Conservation (phyloP, 1,284 basidiomycete species). For the Heterobasidion occidentale region DNA sequence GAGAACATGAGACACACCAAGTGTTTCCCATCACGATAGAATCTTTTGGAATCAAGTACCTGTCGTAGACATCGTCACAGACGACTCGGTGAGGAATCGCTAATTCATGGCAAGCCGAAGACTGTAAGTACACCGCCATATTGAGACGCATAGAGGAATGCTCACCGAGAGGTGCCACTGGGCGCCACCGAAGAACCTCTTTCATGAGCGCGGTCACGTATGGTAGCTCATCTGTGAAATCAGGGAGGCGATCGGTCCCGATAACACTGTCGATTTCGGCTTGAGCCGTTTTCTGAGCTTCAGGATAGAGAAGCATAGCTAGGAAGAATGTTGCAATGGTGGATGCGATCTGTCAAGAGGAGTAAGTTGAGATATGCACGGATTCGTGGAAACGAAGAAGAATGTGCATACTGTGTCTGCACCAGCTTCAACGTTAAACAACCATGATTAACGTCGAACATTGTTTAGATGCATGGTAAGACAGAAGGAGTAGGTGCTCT, state of each 20-base stretch:
- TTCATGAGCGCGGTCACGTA: slow-evolving; percentile 15
- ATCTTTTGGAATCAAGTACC: slow-evolving; percentile 26
- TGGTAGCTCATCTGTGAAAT: slow-evolving; percentile 12
- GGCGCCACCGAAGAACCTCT: slow-evolving; percentile 14
- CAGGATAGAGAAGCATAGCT: slow-evolving; percentile 18
- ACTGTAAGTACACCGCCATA: not conserved
- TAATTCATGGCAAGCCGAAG: slow-evolving; percentile 3
- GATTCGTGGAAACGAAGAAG: not conserved
- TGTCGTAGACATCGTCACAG: slow-evolving; percentile 27
- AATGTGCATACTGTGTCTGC: not conserved
- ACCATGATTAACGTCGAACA: not conserved
- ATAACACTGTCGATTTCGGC: slow-evolving; percentile 15
- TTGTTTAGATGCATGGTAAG: not conserved
- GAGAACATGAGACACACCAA: slow-evolving; percentile 14
- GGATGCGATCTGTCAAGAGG: slow-evolving; percentile 11
- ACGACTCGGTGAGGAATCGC: slow-evolving; percentile 20
- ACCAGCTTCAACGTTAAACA: not conserved
- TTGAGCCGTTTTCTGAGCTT: slow-evolving; percentile 18
- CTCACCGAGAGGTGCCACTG: slow-evolving; percentile 8
- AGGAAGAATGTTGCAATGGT: slow-evolving; percentile 14
- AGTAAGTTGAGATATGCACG: not conserved
- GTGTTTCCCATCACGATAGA: slow-evolving; percentile 23
- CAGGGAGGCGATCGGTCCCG: slow-evolving; percentile 12
- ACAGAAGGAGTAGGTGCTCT: not conserved
- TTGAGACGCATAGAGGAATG: not conserved